Evolutionary conservation across 352 stramenopile genomes (phyloP).

Genomic region (Pythium folliculosum): DNA sequence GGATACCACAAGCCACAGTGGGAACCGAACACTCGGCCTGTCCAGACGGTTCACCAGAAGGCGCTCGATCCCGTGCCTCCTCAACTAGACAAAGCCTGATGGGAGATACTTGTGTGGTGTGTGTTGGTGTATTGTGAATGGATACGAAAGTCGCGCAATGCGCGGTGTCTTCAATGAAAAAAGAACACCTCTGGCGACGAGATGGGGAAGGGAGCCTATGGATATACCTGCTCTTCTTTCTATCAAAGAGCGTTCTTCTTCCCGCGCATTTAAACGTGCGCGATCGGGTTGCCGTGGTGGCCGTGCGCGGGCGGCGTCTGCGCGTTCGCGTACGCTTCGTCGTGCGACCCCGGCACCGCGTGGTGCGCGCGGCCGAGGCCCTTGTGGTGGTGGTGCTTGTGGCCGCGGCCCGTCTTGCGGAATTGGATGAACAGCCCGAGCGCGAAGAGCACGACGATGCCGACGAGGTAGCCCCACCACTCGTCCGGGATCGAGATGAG

Average conservation of each 20-base stretch:
- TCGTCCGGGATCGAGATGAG: constrained; percentile 48
- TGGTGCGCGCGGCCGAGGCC: background rate
- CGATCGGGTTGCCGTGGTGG: background rate
- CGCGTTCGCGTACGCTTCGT: background rate
- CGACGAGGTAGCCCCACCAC: constrained; percentile 58
- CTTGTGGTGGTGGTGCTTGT: constrained; percentile 5
- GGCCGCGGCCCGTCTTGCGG: constrained; percentile 39
- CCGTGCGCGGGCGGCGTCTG: background rate
- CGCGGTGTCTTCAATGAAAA: too few species aligned
- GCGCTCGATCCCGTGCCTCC: too few species aligned
- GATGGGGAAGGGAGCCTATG: too few species aligned
- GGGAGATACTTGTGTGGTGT: too few species aligned
- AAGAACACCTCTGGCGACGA: too few species aligned
- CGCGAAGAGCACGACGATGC: constrained; percentile 44
- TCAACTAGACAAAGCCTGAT: too few species aligned
- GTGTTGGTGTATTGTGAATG: too few species aligned
- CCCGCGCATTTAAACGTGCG: background rate
- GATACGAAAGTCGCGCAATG: too few species aligned
- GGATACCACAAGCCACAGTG: too few species aligned
- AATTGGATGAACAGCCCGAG: constrained; percentile 55
- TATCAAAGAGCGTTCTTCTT: background rate
- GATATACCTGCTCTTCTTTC: background rate
- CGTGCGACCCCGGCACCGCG: background rate
- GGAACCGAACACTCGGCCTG: too few species aligned
- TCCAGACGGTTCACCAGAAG: too few species aligned